Evolutionary conservation across 2,329 filamentous ascomycete species (phyloP).

Genomic region (Penicillium paneum): DNA sequence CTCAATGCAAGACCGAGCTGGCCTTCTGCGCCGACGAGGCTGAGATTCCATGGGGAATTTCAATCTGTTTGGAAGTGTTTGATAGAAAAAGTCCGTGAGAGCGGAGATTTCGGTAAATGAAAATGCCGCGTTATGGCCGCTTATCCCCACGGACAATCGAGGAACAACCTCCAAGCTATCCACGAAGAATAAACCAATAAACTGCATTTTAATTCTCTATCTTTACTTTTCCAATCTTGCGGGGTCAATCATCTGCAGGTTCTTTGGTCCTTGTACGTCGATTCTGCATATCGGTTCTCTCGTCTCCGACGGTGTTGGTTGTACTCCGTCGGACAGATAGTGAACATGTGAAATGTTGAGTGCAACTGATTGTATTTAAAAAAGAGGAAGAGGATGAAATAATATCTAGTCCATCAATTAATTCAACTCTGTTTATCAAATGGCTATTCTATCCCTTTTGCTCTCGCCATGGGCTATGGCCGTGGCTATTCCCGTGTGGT

Average conservation of each 20-base stretch:
- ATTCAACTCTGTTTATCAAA: not conserved
- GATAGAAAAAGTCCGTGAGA: not conserved
- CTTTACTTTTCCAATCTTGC: not conserved
- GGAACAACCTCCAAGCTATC: not conserved
- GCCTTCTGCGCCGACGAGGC: not conserved
- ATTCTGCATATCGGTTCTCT: not conserved
- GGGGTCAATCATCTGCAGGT: not conserved
- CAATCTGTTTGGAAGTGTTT: not conserved
- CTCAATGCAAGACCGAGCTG: not conserved
- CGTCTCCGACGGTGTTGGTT: conserved; percentile 2
- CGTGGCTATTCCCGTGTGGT: conserved; percentile 7
- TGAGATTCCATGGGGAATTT: not conserved
- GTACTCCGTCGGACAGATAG: conserved; percentile 4
- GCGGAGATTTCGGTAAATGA: not conserved
- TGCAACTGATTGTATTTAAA: not conserved
- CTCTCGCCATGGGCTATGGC: conserved; percentile 12
- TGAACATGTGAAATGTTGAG: not conserved
- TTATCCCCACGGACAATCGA: not conserved
- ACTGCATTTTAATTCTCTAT: not conserved
- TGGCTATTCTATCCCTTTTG: conserved; percentile 14
- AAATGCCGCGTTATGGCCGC: not conserved
- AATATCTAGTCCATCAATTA: not conserved
- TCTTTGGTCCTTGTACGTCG: not conserved
- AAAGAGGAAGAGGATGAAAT: not conserved
- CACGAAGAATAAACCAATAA: not conserved